These are phyloP conservation scores for Talinum fruticosum DNA, from an alignment of 148 eudicot genomes.

Conservation along the genomic window DNA sequence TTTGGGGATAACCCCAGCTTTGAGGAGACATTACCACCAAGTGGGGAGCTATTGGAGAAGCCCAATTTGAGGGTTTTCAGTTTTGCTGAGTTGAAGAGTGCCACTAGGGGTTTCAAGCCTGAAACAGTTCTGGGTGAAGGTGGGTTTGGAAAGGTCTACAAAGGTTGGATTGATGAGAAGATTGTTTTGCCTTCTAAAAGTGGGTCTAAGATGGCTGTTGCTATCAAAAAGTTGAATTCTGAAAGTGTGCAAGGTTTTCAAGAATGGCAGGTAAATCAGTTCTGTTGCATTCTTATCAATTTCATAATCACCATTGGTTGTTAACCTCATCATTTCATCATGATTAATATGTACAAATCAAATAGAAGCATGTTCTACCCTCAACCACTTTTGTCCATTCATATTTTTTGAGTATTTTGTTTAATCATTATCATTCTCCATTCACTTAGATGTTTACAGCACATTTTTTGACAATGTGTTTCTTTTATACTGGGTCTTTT, in stretches of 20 bases:
- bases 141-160: constrained; percentile 78
- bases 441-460: background rate
- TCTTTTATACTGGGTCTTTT: no score
- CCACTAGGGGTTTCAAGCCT: constrained; percentile 54
- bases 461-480: no score
- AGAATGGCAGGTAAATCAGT: constrained; percentile 57
- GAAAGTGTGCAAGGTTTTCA: constrained; percentile 72
- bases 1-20: constrained; percentile 34
- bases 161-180: constrained; percentile 71
- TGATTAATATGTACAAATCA: no score
- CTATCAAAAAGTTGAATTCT: constrained; percentile 68
- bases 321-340: background rate
- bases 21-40: constrained; percentile 28
- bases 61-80: constrained; percentile 57
- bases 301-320: background rate
- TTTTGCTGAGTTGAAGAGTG: constrained; percentile 58
- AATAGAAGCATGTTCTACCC: no score
- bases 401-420: background rate
- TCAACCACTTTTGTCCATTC: no score
- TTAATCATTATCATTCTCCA: background rate
- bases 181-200: constrained; percentile 26
- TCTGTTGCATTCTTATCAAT: background rate
- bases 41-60: constrained; percentile 30
- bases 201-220: constrained; percentile 59
- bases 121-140: constrained; percentile 65